Evolutionary conservation across 2,329 filamentous ascomycete genomes (phyloP), one percentile per base, ranked within the genome.

Genomic region (Parascedosporium putredinis): DNA sequence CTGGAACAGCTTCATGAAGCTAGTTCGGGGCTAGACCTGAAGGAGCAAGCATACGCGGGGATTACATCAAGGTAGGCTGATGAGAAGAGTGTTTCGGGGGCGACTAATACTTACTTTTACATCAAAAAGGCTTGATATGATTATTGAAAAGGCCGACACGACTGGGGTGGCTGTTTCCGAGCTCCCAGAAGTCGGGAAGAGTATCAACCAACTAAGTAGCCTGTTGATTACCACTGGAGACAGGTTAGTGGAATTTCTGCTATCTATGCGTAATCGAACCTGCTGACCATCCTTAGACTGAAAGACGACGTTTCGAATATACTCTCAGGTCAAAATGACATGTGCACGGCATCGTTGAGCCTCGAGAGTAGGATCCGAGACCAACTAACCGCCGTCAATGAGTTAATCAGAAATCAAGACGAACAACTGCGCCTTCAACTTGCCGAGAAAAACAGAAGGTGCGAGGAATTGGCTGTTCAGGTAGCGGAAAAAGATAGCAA

Each of bases 381-480:
- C 9, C 47, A 49, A 14, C 20, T 49, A n/a, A n/a, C 36, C 29
- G 42, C 18, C 2, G 36, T 43, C 34, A 43, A 49, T 23, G 20
- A 33, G 9, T 31, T 49, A 23, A 49, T 49, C 4, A 49, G 33
- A 36, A 20, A 23, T 10, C 47, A 49, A 42, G 47, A 49, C 14
- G 47, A 49, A n/a, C 16, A 10, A 5, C 24, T 49, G 12, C 14
- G 27, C 9, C 23, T 31, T 8, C 42, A 53, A 33, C 40, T 53
- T 45, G 33, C 7, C 16, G 49, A 48, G 23, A 46, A 50, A 49
- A 9, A 47, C 40, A 23, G 27, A 47, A 22, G 43, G 46, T 2
- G 49, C 55, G 57, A 47, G 48, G 56, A 52, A 10, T 31, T 49
- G 33, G 14, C 47, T n/a, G 10, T 25, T 10, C 12, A 29, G 12